These are phyloP conservation scores for Clarireedia sp. DNA, from an alignment of 2,329 filamentous ascomycete species.

Conservation along the genomic window DNA sequence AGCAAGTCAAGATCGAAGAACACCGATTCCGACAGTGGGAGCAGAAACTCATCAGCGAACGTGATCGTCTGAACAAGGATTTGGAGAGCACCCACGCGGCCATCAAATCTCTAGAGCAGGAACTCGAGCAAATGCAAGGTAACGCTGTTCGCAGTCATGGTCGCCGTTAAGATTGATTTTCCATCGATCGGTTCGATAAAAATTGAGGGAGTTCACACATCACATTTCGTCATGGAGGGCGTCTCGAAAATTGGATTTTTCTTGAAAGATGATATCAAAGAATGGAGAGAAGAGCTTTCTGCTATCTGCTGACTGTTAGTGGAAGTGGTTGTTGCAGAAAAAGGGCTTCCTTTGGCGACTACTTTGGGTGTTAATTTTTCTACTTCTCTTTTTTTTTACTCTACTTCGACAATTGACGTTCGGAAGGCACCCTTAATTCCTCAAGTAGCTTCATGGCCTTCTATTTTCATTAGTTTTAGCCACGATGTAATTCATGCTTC, in stretches of 20 bases:
- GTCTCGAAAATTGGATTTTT: conserved; percentile 6
- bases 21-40: conserved; percentile 99
- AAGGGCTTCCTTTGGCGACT: neutral
- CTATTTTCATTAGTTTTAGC: conserved; percentile 27
- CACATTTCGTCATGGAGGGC: neutral
- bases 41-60: conserved; percentile 98
- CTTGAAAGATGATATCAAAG: conserved; percentile 5
- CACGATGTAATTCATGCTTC: conserved; percentile 31
- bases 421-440: conserved; percentile 13
- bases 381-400: conserved; percentile 18
- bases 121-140: conserved; percentile 91
- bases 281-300: conserved; percentile 10
- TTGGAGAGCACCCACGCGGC: conserved; percentile 93
- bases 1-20: conserved; percentile 99
- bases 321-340: conserved; percentile 5
- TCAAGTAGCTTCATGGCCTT: conserved; percentile 16
- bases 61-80: conserved; percentile 99
- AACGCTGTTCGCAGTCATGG: conserved; percentile 81
- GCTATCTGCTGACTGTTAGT: conserved; percentile 24
- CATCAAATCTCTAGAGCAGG: conserved; percentile 85
- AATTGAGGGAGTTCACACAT: too few species aligned
- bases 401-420: conserved; percentile 11
- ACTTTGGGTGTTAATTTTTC: conserved; percentile 11
- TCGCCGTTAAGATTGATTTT: conserved; percentile 56
- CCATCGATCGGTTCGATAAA: neutral